These are phyloP conservation scores for Acanthamoeba sp. DNA, from an alignment of 208 protist genomes.

Conservation along the genomic window DNA sequence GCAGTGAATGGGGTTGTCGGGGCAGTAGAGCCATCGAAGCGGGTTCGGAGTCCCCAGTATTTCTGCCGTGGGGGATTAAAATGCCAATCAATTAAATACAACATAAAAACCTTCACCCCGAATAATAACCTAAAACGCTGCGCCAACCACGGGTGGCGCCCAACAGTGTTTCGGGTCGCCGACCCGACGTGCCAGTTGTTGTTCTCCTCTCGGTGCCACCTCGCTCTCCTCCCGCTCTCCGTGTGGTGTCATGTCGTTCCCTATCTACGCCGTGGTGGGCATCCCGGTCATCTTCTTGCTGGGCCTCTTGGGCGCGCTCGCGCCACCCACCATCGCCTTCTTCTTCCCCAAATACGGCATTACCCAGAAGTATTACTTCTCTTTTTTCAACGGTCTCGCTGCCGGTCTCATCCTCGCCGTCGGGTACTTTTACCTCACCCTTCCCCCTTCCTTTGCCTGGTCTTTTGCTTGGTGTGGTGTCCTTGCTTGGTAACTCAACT, in stretches of 20 bases:
- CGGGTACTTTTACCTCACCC: neutral
- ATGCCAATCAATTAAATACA: too few relatives aligned
- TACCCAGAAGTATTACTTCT: slow-evolving; percentile 61
- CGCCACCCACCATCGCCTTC: slow-evolving; percentile 5
- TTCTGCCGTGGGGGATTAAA: too few relatives aligned
- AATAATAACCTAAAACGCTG: neutral
- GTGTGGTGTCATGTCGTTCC: neutral
- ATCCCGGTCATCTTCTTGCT: slow-evolving; percentile 37
- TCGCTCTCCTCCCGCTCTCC: too few relatives aligned
- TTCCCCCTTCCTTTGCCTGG: neutral
- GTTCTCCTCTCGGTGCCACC: neutral
- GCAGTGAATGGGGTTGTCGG: too few relatives aligned
- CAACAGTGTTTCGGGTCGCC: too few relatives aligned
- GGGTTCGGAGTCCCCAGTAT: too few relatives aligned
- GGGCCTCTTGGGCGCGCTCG: slow-evolving; percentile 9
- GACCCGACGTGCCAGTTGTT: neutral
- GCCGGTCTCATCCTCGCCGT: slow-evolving; percentile 49
- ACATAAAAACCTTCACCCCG: too few relatives aligned
- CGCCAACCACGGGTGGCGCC: neutral
- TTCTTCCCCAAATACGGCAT: slow-evolving; percentile 47
- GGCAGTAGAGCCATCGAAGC: too few relatives aligned
- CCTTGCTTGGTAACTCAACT: too few relatives aligned
- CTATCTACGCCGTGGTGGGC: slow-evolving; percentile 23
- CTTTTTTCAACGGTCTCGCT: slow-evolving; percentile 61
- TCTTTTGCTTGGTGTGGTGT: neutral